Base-by-base conservation (phyloP, 371 early-diverging fungal genomes). In the Entomophthora muscae region DNA sequence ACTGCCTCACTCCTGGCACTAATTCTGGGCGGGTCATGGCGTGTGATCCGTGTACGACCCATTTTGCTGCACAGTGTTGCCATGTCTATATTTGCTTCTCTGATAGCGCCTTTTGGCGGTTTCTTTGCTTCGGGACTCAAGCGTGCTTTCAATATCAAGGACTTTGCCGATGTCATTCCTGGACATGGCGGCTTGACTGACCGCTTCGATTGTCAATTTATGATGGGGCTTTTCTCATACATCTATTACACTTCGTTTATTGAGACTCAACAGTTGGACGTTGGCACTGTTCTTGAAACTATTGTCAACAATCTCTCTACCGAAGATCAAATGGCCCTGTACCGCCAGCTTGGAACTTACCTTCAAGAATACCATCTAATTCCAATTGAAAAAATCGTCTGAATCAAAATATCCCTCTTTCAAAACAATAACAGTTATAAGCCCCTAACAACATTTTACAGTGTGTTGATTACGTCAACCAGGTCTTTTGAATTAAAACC, bases 181-280 rank as follows among this genome's bases (percentile, higher is more conserved):
- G 98, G 96, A 27, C 96, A 98, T 68, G 99, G 99, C 64, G 99
- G 99, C 17, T 76, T 99, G 61, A 93, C 98, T 0, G 99, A 99
- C 74, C 85, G 99, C 33, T 91, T 99, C 83, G 98, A 96, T 66
- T 90, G 93, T 71, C 99, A 99, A 78, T 90, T 98, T 68, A 72
- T 99, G 57, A 98, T 98, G 98, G 95, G 90, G 0, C 71, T 91
- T 26, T 98, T 98, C 75, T 84, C 93, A 28, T 84, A 87, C 71
- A 83, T 95, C 72, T 98, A 98, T 71, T 90, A 86, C 67, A 80
- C 83, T 64, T 85, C 86, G 62, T 96, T 96, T 67, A 85, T 89
- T 67, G 84, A 86, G 59, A 58, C 31, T 13, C 28, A 30, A 21
- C 59, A 30, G 21, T 22, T 58, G 24, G 59, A 58, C 17, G 59